Conservation (phyloP, 331 rosid species). For the Pyracantha coccinea region DNA sequence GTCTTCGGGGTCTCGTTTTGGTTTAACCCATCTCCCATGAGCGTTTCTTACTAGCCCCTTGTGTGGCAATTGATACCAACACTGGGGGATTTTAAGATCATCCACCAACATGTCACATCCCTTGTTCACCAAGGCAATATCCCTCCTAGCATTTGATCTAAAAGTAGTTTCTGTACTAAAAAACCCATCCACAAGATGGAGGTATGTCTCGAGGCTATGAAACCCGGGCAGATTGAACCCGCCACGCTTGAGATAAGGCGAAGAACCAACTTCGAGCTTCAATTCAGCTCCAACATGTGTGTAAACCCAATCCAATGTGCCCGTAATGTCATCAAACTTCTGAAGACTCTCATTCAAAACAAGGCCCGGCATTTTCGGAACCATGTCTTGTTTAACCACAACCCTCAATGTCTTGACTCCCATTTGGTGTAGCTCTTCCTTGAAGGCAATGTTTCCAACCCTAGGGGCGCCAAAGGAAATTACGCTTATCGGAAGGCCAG, state of each 20-base stretch:
- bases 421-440: slow-evolving; percentile 39
- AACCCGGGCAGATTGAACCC: slow-evolving; percentile 40
- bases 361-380: slow-evolving; percentile 48
- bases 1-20: slow-evolving; percentile 50
- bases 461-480: slow-evolving; percentile 69
- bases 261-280: slow-evolving; percentile 39
- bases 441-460: slow-evolving; percentile 58
- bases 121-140: slow-evolving; percentile 61
- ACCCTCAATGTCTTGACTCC: slow-evolving; percentile 42
- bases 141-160: slow-evolving; percentile 50
- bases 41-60: slow-evolving; percentile 51
- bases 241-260: slow-evolving; percentile 43
- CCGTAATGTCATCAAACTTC: slow-evolving; percentile 30
- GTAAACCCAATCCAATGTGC: slow-evolving; percentile 52
- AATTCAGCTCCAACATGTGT: slow-evolving; percentile 48
- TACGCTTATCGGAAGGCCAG: slow-evolving; percentile 34
- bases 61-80: slow-evolving; percentile 59
- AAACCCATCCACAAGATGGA: slow-evolving; percentile 65
- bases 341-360: slow-evolving; percentile 45
- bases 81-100: slow-evolving; percentile 48
- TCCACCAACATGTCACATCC: slow-evolving; percentile 54
- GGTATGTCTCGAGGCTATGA: slow-evolving; percentile 58
- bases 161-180: slow-evolving; percentile 14
- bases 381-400: slow-evolving; percentile 46
- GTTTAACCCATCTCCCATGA: slow-evolving; percentile 74